Base-by-base conservation (phyloP, 2,329 filamentous ascomycete genomes). In the Leptoxyphium fumago region DNA sequence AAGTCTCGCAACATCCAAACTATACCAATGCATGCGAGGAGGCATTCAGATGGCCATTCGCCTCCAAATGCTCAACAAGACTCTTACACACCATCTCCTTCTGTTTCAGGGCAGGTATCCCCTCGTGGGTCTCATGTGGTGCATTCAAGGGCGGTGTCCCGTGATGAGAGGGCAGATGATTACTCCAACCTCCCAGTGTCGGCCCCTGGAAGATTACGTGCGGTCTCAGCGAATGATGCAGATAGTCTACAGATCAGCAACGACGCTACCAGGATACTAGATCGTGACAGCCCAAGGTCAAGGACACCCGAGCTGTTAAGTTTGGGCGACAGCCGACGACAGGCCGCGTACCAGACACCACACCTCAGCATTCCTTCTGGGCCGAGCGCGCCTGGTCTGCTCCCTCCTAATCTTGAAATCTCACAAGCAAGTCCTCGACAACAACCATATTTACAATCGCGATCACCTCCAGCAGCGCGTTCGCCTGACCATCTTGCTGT, bases 1-100 rank as follows among this genome's bases (percentile, higher is more conserved):
- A 83, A 80, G 50, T 84, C 86, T 45, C 77, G 84, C 56, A 91
- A 85, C 50, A 75, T 84, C 21, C 78, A 80, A 53, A 73, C 82
- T 14, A 75, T 78, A 38, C 75, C 79, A 2, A 78, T 94, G 48
- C 73, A 78, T 50, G 64, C 78, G 18, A 74, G 82, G 47, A 77
- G 80, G 53, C 82, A 82, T 56, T 84, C 81, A 1, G 79, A 84
- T 48, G 76, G 80, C 48, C 64, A 70, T 39, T 64, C 64, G n/a
- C 64, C 57, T 43, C 67, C 61, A 10, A 64, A 65, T 30, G 63
- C 59, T 17, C 68, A 68, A 47, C 64, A 68, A 45, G 65, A 68
- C 46, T 68, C 70, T 49, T 62, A 64, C 43, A 60, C 68, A 36
- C 70, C 71, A 10, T 61, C 68, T 11, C 53, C 62, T 6, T 71